Base-by-base conservation (phyloP, 1,284 basidiomycete genomes). In the Malassezia cuniculi region DNA sequence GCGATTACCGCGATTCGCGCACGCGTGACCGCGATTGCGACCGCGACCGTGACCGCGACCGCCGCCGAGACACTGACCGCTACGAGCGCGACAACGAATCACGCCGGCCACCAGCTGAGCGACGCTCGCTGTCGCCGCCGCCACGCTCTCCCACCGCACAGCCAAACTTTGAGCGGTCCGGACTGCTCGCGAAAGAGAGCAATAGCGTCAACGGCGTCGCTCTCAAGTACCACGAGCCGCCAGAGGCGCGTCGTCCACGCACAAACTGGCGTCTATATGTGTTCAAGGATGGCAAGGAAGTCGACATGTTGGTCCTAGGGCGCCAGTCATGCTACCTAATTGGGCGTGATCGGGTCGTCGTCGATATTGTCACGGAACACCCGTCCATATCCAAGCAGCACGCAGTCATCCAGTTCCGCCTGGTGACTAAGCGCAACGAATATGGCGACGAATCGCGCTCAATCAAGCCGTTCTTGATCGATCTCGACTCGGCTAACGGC, bases 301-400 rank as follows among this genome's bases (percentile, higher is more conserved):
- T 81, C 37, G 87, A 58, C 34, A 52, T 58, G 36, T 40, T 58
- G n/a, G 44, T 52, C 14, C 49, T 58, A 8, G 54, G 49, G 9
- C 74, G 80, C 18, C 93, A 97, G 69, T 93, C 86, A 47, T 85
- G 83, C 47, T 97, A 95, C 67, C 75, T 97, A 6, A 75, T 94
- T 46, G 93, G 90, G 1, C 73, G 90, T 50, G 93, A 99, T 63
- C 76, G 78, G 18, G 46, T 35, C 6, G 52, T 57, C 9, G 50
- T 47, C 17, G 93, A 97, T 61, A 83, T 97, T 47, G 75, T 81
- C 2, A 71, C 94, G 27, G 86, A 90, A 46, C 90, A 99, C 66
- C 87, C 89, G 1, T 95, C 89, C 4, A 87, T 84, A 55, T 97
- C 90, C 1, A 99, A 99, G 66, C 93, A 99, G 66, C 93, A 99